Percentiles rank a stretch among this genome's conserved stretches.
phyloP scores from a whole-genome alignment of 2,329 filamentous ascomycete species.

The Kalmusia sp. region DNA sequence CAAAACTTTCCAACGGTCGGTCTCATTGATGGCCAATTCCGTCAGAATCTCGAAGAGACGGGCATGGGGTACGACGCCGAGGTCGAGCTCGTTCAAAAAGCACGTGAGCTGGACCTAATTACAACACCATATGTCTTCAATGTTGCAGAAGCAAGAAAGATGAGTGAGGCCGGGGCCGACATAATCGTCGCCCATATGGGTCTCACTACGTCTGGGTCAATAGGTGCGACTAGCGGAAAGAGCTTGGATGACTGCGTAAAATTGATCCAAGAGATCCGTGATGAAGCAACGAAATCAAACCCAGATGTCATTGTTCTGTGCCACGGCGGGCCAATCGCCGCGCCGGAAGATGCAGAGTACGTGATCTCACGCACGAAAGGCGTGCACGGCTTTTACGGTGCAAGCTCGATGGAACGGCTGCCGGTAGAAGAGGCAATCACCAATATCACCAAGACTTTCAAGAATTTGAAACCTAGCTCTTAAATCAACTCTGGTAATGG shows the following conservation, averaged over 20 bases:
- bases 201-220: constrained; percentile 68
- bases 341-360: constrained; percentile 68
- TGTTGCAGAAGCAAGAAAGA: constrained; percentile 65
- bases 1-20: constrained; percentile 80
- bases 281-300: constrained; percentile 64
- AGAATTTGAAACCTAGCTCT: constrained; percentile 40
- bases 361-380: constrained; percentile 67
- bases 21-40: constrained; percentile 72
- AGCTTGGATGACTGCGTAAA: constrained; percentile 69
- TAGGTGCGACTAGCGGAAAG: constrained; percentile 68
- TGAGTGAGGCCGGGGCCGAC: constrained; percentile 71
- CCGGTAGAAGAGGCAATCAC: constrained; percentile 73
- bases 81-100: constrained; percentile 70
- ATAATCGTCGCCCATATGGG: constrained; percentile 74
- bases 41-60: constrained; percentile 73
- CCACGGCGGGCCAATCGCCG: constrained; percentile 73
- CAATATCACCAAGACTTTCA: constrained; percentile 63
- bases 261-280: constrained; percentile 68
- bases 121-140: constrained; percentile 76
- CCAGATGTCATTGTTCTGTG: constrained; percentile 71
- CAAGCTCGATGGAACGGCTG: constrained; percentile 73
- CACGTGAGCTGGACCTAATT: constrained; percentile 65
- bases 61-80: constrained; percentile 73
- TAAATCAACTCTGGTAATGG: neutral
- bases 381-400: constrained; percentile 75